Conservation (phyloP, 1,139 yeast species). For the Scheffersomyces titani region DNA sequence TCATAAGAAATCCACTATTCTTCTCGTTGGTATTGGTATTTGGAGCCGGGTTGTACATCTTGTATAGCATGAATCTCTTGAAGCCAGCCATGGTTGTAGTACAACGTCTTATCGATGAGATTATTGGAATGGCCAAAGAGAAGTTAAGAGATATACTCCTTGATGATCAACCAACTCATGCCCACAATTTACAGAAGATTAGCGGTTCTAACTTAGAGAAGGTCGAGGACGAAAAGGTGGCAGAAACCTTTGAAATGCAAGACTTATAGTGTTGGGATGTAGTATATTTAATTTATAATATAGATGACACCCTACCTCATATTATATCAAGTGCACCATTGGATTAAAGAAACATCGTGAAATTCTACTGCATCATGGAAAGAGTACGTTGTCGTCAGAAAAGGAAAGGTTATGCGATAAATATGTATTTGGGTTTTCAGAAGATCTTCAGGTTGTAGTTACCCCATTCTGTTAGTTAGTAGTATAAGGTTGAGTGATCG, state of each 20-base stretch:
- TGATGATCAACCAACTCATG: constrained; percentile 33
- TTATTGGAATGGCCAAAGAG: constrained; percentile 55
- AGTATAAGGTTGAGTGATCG: neutral
- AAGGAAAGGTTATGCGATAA: neutral
- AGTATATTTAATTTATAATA: neutral
- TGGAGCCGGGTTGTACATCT: constrained; percentile 64
- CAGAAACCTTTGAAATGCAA: constrained; percentile 3
- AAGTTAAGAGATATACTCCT: constrained; percentile 54
- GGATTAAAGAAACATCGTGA: too few relatives aligned
- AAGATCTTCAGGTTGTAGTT: neutral
- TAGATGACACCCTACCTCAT: neutral
- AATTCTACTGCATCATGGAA: neutral
- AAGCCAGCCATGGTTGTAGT: constrained; percentile 70
- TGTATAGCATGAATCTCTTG: constrained; percentile 71
- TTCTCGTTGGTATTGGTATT: constrained; percentile 57
- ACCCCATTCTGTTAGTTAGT: neutral
- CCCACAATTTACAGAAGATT: constrained; percentile 24
- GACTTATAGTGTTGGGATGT: neutral
- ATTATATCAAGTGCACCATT: too few relatives aligned
- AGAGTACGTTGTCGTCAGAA: too few relatives aligned
- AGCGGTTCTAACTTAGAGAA: constrained; percentile 3
- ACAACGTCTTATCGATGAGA: constrained; percentile 58
- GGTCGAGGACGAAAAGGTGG: neutral
- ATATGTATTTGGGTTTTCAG: neutral
- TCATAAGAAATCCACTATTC: constrained; percentile 78